Base-by-base conservation (phyloP, 2,329 filamentous ascomycete genomes). In the Cladosporium cucumerinum region DNA sequence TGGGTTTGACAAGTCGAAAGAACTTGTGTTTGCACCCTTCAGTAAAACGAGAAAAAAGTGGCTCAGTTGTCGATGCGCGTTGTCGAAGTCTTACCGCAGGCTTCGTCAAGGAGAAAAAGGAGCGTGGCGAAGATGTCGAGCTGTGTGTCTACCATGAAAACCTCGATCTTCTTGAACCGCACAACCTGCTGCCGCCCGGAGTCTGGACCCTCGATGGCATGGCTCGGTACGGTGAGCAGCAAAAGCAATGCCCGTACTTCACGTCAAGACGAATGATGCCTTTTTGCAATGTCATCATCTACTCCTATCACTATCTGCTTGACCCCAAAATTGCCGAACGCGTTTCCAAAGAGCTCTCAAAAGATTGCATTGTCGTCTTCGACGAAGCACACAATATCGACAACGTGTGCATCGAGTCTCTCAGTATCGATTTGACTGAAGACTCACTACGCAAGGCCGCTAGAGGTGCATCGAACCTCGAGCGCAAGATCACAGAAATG, bases 331-430 rank as follows among this genome's bases (percentile, higher is more conserved):
- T 99, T 72, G 95, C 95, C 14, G 95, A 99, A 75, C 80, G 94
- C 65, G 93, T 98, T 1, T 98, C 95, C 0, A 93, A 90, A 77
- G 95, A 99, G 73, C 86, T 99, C 12, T 97, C 95, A 0, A 97
- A 97, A 72, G 96, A 99, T 77, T 97, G 93, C 76, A 99, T 99
- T 61, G 92, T 99, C 23, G 95, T 99, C 3, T 99, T 99, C 69
- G 95, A 99, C 74, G 95, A 99, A 78, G 95, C 95, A 16, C 95
- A 99, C 81, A 99, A 99, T 74, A 99, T 99, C 71, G 95, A 99
- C 83, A 99, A 99, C 75, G 95, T 99, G 66, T 99, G 96, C 76
- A 99, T 99, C 70, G 95, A 99, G 75, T 94, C 95, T 1, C 81
- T 98, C 14, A 99, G 95, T 74, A 98, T 97, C 49, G 95, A 99